phyloP scores from a whole-genome alignment of 192 early-diverging fungal genomes.

The Neocallimastix lanati region DNA sequence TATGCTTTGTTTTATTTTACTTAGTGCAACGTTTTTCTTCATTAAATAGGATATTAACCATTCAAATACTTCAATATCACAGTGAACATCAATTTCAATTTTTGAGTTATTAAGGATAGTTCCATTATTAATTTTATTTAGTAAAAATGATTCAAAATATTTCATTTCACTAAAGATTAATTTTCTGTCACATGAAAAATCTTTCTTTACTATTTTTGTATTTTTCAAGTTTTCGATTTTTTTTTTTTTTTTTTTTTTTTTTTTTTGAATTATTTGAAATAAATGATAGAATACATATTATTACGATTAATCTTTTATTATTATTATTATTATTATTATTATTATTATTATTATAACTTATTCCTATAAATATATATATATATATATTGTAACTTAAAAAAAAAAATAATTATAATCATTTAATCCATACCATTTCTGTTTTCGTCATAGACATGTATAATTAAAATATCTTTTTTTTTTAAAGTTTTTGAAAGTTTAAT shows the following conservation, averaged over 20 bases:
- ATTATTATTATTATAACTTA: neutral
- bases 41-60: conserved; percentile 27
- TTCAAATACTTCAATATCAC: conserved; percentile 36
- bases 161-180: conserved; percentile 26
- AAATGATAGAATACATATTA: too few relatives aligned
- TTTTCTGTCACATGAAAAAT: conserved; percentile 23
- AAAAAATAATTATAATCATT: too few relatives aligned
- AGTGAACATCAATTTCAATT: conserved; percentile 34
- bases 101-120: conserved; percentile 3
- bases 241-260: too few relatives aligned
- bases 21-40: conserved; percentile 11
- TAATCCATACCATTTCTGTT: conserved; percentile 24
- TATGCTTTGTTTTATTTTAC: conserved; percentile 1
- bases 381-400: neutral
- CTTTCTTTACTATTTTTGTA: conserved; percentile 13
- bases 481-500: neutral
- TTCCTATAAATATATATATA: neutral
- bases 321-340: neutral
- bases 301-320: too few relatives aligned
- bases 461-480: neutral
- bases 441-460: conserved; percentile 35
- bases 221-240: neutral
- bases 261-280: too few relatives aligned
- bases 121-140: conserved; percentile 2
- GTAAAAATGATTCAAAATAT: conserved; percentile 19